Evolutionary conservation across 768 basidiomycete species (phyloP), one percentile per base, ranked within the genome.

Genomic region (Amanita pallidorosea): DNA sequence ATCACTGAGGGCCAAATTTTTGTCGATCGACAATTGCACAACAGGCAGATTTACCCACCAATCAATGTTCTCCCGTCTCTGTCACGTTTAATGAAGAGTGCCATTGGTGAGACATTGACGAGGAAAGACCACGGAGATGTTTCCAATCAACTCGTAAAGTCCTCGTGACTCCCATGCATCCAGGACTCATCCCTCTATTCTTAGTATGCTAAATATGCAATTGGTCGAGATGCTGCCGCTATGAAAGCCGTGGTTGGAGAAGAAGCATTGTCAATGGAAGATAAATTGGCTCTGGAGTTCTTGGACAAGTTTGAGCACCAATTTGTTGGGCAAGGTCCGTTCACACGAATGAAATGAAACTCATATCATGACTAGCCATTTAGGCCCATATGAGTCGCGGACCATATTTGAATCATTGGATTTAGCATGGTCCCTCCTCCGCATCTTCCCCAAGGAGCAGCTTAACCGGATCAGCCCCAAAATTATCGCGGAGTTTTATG

Each of bases 171-270:
- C 34, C 20, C 31, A 22, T n/a, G 34, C 7, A n/a, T 36, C 4
- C 36, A 6, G 35, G 35, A 34, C 51, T 57, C 36, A 53, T 45
- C 43, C 22, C 53, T 33, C 47, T 52, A 55, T 49, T 23, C 8
- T 43, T 27, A 94, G 88, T 96, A 95, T 66, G 93, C 93, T 65
- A 94, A 96, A 71, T 97, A 98, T 67, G 95, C 95, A 58, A 95
- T 96, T 61, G 95, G 93, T 45, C 83, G 91, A 63, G 95, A 97
- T 62, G 95, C 94, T 44, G 92, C 94, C 2, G 77, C 93, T 11
- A 99, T 99, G 96, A 98, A 98, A 67, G 96, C 96, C 54, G 96
- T 98, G 38, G 96, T 99, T 47, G 96, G 96, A 60, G 96, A 98
- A 69, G 96, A 99, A 67, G 94, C 96, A 18, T 69, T 98, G 59